phyloP scores from a whole-genome alignment of 1,284 basidiomycete genomes.

The Ceratobasidium sp. region DNA sequence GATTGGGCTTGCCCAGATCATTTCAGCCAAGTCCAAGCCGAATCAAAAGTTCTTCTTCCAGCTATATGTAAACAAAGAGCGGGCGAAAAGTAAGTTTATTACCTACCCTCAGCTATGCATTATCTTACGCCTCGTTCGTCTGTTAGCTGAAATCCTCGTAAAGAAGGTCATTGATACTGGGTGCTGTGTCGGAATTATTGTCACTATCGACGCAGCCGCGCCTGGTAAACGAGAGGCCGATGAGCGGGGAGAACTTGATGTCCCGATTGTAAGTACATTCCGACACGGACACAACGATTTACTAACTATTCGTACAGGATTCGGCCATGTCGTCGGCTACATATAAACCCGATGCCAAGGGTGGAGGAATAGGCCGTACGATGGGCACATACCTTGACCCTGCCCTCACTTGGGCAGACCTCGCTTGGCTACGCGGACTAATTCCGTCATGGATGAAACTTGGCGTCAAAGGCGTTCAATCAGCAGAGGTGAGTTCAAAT shows the following conservation, averaged over 20 bases:
- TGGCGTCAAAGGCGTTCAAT: slow-evolving; percentile 45
- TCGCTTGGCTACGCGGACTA: slow-evolving; percentile 45
- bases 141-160: slow-evolving; percentile 72
- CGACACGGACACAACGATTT: not conserved
- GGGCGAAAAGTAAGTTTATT: slow-evolving; percentile 56
- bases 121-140: not conserved
- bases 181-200: slow-evolving; percentile 81
- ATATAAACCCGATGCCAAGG: slow-evolving; percentile 43
- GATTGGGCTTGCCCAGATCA: slow-evolving; percentile 77
- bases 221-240: slow-evolving; percentile 89
- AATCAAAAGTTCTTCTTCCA: slow-evolving; percentile 81
- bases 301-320: not conserved
- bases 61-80: slow-evolving; percentile 85
- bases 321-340: slow-evolving; percentile 37
- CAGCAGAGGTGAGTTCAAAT: slow-evolving; percentile 40
- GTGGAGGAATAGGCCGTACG: slow-evolving; percentile 44
- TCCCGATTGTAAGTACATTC: slow-evolving; percentile 32
- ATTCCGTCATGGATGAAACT: slow-evolving; percentile 41
- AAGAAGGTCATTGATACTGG: slow-evolving; percentile 75
- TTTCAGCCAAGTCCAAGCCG: slow-evolving; percentile 63
- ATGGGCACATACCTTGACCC: slow-evolving; percentile 46
- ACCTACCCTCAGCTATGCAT: not conserved
- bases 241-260: slow-evolving; percentile 56
- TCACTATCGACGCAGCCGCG: slow-evolving; percentile 91
- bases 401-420: slow-evolving; percentile 45